phyloP scores from a whole-genome alignment of 192 early-diverging fungal genomes.

The Umbelopsis vinacea region DNA sequence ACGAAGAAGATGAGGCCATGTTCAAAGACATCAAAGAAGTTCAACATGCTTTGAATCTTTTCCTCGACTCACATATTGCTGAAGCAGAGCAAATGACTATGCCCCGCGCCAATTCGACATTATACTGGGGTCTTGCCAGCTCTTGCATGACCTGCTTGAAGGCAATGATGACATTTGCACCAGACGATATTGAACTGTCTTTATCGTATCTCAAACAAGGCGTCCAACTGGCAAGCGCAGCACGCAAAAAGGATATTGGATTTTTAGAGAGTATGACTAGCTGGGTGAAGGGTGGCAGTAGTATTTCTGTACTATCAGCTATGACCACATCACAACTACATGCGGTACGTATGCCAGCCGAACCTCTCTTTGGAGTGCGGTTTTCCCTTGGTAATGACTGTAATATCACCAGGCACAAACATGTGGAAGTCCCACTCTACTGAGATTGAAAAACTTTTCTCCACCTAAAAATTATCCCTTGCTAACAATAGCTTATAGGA shows the following conservation, averaged over 20 bases:
- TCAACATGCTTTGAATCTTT: conserved; percentile 68
- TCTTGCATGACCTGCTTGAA: conserved; percentile 71
- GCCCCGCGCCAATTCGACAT: conserved; percentile 41
- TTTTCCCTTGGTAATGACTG: neutral
- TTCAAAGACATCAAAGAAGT: conserved; percentile 43
- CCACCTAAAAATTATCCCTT: neutral
- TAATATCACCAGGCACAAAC: neutral
- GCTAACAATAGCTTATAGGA: conserved; percentile 46
- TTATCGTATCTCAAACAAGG: conserved; percentile 64
- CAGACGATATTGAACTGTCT: conserved; percentile 65
- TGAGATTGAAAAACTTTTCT: neutral
- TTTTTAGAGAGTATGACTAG: conserved; percentile 52
- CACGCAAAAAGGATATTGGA: conserved; percentile 63
- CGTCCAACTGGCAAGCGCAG: conserved; percentile 60
- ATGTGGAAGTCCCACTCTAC: conserved; percentile 20
- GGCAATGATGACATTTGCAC: conserved; percentile 82
- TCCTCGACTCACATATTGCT: conserved; percentile 76
- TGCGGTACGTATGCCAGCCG: conserved; percentile 48
- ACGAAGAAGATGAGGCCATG: conserved; percentile 6
- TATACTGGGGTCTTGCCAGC: conserved; percentile 77
- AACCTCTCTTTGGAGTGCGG: neutral
- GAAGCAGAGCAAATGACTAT: conserved; percentile 66
- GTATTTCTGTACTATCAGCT: conserved; percentile 47
- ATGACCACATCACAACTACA: conserved; percentile 66
- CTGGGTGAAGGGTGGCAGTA: conserved; percentile 48